Evolutionary conservation across 306 rosid species (phyloP).

Genomic region (Cucumis sativus): DNA sequence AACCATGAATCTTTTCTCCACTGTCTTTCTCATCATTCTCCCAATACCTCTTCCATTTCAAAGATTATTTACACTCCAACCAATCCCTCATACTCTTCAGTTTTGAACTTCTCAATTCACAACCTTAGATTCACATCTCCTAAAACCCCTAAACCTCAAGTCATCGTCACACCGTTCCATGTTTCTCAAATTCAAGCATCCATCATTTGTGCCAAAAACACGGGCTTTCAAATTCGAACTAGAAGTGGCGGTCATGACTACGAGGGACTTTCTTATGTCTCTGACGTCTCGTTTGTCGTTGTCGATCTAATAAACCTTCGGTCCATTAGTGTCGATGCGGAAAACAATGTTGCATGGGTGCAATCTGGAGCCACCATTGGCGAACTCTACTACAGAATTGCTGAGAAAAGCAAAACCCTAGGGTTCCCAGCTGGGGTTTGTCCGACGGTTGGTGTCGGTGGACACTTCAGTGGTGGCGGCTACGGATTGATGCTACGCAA

Average conservation of each 20-base stretch:
- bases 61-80: background rate
- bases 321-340: background rate
- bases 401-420: background rate
- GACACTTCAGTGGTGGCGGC: slow-evolving; percentile 12
- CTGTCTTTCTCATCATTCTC: background rate
- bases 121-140: slow-evolving; percentile 8
- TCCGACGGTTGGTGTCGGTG: slow-evolving; percentile 10
- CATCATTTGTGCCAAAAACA: background rate
- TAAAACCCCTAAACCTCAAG: background rate
- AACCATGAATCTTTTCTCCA: slow-evolving; percentile 11
- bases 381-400: slow-evolving; percentile 6
- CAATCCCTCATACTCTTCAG: background rate
- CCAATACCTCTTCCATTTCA: background rate
- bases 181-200: slow-evolving; percentile 10
- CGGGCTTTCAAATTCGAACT: slow-evolving; percentile 2
- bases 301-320: slow-evolving; percentile 9
- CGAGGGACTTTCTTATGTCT: slow-evolving; percentile 18
- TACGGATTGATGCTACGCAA: slow-evolving; percentile 7
- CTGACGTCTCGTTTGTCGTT: background rate
- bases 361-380: slow-evolving; percentile 7
- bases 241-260: slow-evolving; percentile 19
- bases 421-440: slow-evolving; percentile 13
- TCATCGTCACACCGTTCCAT: slow-evolving; percentile 6
- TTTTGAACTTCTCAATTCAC: background rate
- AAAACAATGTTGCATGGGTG: slow-evolving; percentile 2